Conservation (phyloP, 108 stramenopile species). For the Skeletonema marinoi region DNA sequence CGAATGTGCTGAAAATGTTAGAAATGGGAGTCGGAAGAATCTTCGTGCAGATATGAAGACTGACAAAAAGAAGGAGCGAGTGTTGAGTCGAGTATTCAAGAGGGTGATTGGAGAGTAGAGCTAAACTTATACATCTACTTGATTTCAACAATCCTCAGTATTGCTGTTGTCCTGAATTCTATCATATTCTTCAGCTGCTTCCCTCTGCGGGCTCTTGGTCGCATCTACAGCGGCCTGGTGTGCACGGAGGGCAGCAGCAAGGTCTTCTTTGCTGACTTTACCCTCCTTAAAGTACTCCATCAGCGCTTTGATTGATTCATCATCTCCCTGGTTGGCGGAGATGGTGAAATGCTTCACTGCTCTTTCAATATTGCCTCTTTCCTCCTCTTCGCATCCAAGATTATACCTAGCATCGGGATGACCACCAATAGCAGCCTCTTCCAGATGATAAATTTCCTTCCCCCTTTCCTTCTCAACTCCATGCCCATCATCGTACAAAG, state of each 20-base stretch:
- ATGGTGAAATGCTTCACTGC: neutral
- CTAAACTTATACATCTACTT: no score
- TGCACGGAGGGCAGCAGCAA: no score
- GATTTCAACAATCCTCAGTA: no score
- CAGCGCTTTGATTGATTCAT: no score
- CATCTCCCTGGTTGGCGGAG: neutral
- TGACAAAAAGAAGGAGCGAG: neutral
- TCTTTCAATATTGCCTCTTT: neutral
- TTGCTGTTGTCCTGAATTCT: neutral
- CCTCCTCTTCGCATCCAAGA: neutral
- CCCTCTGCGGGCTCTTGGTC: no score
- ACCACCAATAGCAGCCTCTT: neutral
- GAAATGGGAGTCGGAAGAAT: no score
- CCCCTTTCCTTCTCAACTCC: neutral
- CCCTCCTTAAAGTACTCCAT: neutral
- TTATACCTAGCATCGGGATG: neutral
- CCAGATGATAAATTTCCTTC: neutral
- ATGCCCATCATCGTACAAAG: neutral
- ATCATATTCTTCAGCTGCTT: no score
- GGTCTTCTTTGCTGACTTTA: neutral
- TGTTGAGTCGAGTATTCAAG: neutral
- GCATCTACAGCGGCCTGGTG: no score
- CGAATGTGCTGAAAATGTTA: no score
- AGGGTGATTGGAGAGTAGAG: neutral
- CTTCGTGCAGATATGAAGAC: no score